Evolutionary conservation across 768 basidiomycete genomes (phyloP).

Genomic region (Rhodocollybia butyracea): DNA sequence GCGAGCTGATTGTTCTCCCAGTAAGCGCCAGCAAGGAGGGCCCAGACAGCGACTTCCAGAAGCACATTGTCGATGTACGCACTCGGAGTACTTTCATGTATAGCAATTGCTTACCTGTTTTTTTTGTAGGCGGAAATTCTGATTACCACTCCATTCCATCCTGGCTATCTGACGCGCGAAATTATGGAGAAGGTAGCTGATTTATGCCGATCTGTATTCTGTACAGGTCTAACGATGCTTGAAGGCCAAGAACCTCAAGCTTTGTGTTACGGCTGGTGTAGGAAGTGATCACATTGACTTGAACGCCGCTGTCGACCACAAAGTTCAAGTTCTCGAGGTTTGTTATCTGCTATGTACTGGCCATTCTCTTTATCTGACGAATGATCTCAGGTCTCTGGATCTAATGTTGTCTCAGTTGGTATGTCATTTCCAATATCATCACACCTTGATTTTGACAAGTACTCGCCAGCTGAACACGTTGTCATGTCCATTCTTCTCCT

Average conservation of each 20-base stretch:
- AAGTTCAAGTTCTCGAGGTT: constrained; percentile 76
- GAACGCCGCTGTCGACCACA: constrained; percentile 78
- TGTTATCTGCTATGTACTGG: background rate
- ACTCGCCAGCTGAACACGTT: constrained; percentile 92
- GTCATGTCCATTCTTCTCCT: constrained; percentile 88
- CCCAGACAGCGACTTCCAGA: constrained; percentile 75
- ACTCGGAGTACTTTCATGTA: background rate
- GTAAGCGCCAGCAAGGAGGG: constrained; percentile 73
- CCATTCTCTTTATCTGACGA: background rate
- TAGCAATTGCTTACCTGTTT: background rate
- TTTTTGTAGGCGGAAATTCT: constrained; percentile 63
- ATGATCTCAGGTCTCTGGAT: constrained; percentile 65
- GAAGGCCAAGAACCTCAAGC: constrained; percentile 84
- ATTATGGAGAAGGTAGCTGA: constrained; percentile 58
- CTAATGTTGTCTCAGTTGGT: constrained; percentile 88
- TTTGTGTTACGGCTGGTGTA: constrained; percentile 89
- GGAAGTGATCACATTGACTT: constrained; percentile 91
- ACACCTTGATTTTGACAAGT: too few species aligned
- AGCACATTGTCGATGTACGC: constrained; percentile 75
- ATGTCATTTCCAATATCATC: too few species aligned
- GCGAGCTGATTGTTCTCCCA: background rate
- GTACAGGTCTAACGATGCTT: constrained; percentile 1
- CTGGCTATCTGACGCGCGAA: constrained; percentile 76
- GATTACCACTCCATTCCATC: constrained; percentile 86
- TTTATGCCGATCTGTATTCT: background rate